Percentiles rank a stretch among this genome's conserved stretches.
phyloP scores from a whole-genome alignment of 257 asterid species.

The Przewalskia tangutica region DNA sequence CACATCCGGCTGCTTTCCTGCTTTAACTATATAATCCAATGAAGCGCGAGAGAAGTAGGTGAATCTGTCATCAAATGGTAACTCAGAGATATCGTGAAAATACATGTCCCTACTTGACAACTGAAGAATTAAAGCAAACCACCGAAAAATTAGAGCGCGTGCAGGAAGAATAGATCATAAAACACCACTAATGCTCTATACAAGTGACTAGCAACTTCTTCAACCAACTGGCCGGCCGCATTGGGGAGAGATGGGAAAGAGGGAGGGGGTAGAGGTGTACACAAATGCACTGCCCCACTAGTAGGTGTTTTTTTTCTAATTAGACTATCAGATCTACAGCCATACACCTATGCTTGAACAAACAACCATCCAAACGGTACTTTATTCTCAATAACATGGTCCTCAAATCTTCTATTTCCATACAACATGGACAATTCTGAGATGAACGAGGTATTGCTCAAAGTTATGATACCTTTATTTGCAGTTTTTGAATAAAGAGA shows the following conservation, averaged over 20 bases:
- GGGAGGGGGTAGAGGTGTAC: neutral
- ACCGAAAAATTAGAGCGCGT: neutral
- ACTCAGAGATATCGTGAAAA: slow-evolving; percentile 1
- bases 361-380: neutral
- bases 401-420: neutral
- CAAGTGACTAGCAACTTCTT: neutral
- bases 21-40: slow-evolving; percentile 67
- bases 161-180: neutral
- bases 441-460: neutral
- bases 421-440: neutral
- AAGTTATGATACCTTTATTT: neutral
- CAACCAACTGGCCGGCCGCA: neutral
- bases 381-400: neutral
- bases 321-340: neutral
- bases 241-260: neutral
- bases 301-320: neutral
- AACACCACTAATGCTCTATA: neutral
- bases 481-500: neutral
- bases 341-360: neutral
- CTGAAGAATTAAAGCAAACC: neutral
- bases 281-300: neutral
- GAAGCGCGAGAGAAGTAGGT: slow-evolving; percentile 83
- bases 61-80: slow-evolving; percentile 47
- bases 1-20: slow-evolving; percentile 76
- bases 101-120: neutral